Conservation (phyloP, 805 yeast species). For the Starmera quercuum region DNA sequence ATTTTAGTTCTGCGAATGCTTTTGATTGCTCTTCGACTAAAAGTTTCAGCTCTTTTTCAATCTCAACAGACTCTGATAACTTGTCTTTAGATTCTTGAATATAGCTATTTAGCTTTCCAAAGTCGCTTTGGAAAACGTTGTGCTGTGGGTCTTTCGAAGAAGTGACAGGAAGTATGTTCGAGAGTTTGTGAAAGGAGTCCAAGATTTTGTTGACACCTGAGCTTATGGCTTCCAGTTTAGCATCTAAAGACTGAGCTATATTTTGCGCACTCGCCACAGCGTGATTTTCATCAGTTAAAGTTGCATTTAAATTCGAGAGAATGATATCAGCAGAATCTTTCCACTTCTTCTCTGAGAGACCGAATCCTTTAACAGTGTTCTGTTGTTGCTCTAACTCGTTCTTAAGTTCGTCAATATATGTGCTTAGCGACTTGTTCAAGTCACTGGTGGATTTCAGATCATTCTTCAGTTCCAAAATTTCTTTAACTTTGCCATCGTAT, state of each 20-base stretch:
- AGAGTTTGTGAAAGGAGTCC: constrained; percentile 2
- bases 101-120: not conserved
- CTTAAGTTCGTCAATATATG: constrained; percentile 15
- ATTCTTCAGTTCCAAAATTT: constrained; percentile 18
- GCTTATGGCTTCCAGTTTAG: constrained; percentile 13
- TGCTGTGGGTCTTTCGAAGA: not conserved
- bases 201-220: constrained; percentile 13
- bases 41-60: constrained; percentile 11
- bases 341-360: not conserved
- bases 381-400: constrained; percentile 5
- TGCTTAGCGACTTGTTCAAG: constrained; percentile 15
- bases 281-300: constrained; percentile 11
- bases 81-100: constrained; percentile 2
- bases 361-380: not conserved
- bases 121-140: not conserved
- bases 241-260: constrained; percentile 14
- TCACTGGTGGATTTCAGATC: constrained; percentile 17
- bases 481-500: constrained; percentile 13
- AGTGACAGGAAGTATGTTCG: not conserved
- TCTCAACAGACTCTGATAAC: constrained; percentile 6
- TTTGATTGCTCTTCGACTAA: constrained; percentile 9
- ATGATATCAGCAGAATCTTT: constrained; percentile 7
- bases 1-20: constrained; percentile 7
- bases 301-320: constrained; percentile 5
- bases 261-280: constrained; percentile 14